A percentile compares a stretch with the other conserved stretches of the same genome.
These are phyloP conservation scores for Steccherinum ochraceum DNA, from an alignment of 768 basidiomycete species.

Conservation along the genomic window DNA sequence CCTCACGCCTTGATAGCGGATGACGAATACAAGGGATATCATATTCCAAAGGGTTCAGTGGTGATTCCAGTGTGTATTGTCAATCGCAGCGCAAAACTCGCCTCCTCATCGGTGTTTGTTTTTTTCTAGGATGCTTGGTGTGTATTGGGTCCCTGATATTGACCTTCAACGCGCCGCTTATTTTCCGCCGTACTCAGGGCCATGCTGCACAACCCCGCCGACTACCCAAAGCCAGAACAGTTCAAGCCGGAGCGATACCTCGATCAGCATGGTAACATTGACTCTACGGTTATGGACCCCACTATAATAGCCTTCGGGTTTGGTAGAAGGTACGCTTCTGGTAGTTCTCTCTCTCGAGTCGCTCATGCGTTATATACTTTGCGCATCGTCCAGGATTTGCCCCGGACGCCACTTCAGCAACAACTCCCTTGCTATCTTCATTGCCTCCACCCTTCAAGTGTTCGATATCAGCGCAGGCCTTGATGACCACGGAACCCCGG, in stretches of 20 bases:
- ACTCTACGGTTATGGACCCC: neutral
- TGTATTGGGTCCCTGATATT: neutral
- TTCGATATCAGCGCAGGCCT: constrained; percentile 7
- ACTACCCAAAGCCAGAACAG: neutral
- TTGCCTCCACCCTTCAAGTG: constrained; percentile 8
- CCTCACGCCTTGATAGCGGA: neutral
- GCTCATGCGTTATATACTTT: neutral
- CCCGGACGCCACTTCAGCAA: neutral
- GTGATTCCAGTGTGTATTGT: constrained; percentile 9
- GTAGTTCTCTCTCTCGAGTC: neutral
- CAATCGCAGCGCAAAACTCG: neutral
- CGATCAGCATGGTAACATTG: neutral
- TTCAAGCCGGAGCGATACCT: neutral
- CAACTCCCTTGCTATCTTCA: constrained; percentile 6
- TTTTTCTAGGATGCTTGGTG: neutral
- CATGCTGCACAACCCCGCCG: neutral
- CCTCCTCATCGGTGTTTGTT: no score
- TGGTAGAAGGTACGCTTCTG: no score
- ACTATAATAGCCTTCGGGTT: constrained; percentile 2
- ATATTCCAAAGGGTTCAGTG: constrained; percentile 14
- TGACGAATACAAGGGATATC: neutral
- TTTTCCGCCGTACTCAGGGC: neutral
- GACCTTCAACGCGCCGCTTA: neutral
- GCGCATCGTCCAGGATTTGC: neutral
- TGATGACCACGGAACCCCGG: neutral